Evolutionary conservation across 805 yeast species (phyloP).

Genomic region (Suhomyces faveliae): DNA sequence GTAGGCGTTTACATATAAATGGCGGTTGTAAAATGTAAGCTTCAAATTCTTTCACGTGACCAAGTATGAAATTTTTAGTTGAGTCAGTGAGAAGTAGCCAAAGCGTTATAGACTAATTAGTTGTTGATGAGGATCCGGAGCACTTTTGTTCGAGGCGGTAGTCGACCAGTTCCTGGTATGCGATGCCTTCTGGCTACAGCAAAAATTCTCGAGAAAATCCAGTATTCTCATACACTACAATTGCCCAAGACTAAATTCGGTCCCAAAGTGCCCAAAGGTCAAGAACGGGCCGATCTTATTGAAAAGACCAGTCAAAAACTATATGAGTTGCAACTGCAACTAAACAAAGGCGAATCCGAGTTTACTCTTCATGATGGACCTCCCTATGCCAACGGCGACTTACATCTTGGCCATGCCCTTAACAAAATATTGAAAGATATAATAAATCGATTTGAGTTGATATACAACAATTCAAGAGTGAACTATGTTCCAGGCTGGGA

Average conservation of each 20-base stretch:
- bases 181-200: not conserved
- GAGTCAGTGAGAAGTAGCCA: not conserved
- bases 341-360: constrained; percentile 5
- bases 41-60: too few relatives aligned
- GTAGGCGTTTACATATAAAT: not conserved
- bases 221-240: constrained; percentile 50
- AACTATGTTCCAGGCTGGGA: constrained; percentile 95
- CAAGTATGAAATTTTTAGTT: not conserved
- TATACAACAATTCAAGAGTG: constrained; percentile 56
- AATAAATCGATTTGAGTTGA: constrained; percentile 66
- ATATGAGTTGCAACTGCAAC: constrained; percentile 55
- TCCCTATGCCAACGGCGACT: constrained; percentile 94
- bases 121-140: not conserved
- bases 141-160: not conserved
- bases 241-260: constrained; percentile 65
- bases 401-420: constrained; percentile 90
- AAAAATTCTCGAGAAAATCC: not conserved
- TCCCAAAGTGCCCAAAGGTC: constrained; percentile 52
- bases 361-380: constrained; percentile 95
- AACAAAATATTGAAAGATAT: constrained; percentile 89
- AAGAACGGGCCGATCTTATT: constrained; percentile 35
- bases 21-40: not conserved
- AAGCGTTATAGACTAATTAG: not conserved
- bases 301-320: constrained; percentile 57
- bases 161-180: not conserved